Evolutionary conservation across 139 green algal species (phyloP).

Genomic region (Picochlorum sp.): DNA sequence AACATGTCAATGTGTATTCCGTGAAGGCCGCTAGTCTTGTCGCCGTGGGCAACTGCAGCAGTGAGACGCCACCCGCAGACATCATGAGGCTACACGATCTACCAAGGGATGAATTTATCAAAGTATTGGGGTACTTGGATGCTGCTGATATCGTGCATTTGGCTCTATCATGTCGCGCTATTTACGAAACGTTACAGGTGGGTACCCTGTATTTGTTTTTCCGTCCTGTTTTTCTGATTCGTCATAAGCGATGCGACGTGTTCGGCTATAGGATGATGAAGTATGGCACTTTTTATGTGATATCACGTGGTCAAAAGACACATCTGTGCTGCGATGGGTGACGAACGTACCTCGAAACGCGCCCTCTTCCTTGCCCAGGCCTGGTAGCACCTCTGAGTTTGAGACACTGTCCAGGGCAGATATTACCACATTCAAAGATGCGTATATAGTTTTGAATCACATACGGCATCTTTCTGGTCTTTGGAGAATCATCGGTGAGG

Average conservation of each 20-base stretch:
- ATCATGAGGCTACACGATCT: not conserved
- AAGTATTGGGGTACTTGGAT: slow-evolving; percentile 3
- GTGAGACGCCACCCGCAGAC: too few relatives aligned
- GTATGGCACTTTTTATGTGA: slow-evolving; percentile 23
- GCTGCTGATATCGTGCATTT: slow-evolving; percentile 8
- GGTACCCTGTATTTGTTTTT: not conserved
- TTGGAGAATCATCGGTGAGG: slow-evolving; percentile 27
- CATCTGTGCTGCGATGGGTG: slow-evolving; percentile 15
- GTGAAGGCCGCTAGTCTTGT: too few relatives aligned
- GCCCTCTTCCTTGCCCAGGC: not conserved
- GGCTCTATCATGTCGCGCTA: not conserved
- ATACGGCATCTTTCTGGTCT: slow-evolving; percentile 5
- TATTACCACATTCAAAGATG: slow-evolving; percentile 5
- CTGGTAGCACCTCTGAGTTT: too few relatives aligned
- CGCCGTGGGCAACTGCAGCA: too few relatives aligned
- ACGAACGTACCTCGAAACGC: not conserved
- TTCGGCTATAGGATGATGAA: slow-evolving; percentile 12
- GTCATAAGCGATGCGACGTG: not conserved
- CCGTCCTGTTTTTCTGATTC: not conserved
- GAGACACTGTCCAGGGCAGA: too few relatives aligned
- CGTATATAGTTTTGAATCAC: slow-evolving; percentile 20
- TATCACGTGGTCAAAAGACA: slow-evolving; percentile 10
- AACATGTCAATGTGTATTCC: too few relatives aligned
- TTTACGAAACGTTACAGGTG: slow-evolving; percentile 5
- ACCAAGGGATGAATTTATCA: slow-evolving; percentile 11